Evolutionary conservation across 1,284 basidiomycete species (phyloP), one percentile per base, ranked within the genome.

Genomic region (Malassezia slooffiae): DNA sequence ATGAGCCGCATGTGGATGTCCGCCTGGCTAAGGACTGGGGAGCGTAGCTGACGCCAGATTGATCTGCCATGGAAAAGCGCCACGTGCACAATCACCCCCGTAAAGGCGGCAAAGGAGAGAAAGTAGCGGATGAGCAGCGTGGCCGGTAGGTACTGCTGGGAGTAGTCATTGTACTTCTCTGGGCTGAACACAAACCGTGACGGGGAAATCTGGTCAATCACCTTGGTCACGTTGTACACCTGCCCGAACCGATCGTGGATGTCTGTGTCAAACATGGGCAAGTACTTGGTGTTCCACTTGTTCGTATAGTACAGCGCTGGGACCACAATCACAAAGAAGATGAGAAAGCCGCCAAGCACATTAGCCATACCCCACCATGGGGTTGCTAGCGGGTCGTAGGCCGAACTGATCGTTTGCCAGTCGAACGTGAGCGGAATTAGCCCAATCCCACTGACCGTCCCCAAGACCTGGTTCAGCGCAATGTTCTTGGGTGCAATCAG

Each of bases 1-100:
- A 91, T 91, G 32, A 90, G 75, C 28, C 83, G 79, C 3, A 81
- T 77, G 70, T 91, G 88, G 29, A 90, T 74, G 63, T 91, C 87
- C 42, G 79, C 78, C 82, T 78, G 47, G n/a, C n/a, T n/a, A n/a
- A n/a, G n/a, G n/a, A n/a, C n/a, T n/a, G n/a, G n/a, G n/a, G n/a
- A n/a, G 79, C 78, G 33, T 74, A 62, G 47, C 89, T 82, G 58
- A 83, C 85, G 19, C 73, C 80, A 76, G 3, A 82, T 80, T 5
- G 52, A 46, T 12, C 38, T 45, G 26, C 62, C 60, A 21, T 60
- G 55, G 41, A 54, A 60, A 23, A 65, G 41, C 9, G 37, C 38
- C 5, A 54, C 55, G 68, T 89, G 85, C 3, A 85, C 80, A 29
- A 85, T 68, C 13, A 84, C 75, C 3, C 83, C 74, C 1, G 82